These are phyloP conservation scores for Sugiyamaella sp. DNA, from an alignment of 1,139 yeast species.

Conservation along the genomic window DNA sequence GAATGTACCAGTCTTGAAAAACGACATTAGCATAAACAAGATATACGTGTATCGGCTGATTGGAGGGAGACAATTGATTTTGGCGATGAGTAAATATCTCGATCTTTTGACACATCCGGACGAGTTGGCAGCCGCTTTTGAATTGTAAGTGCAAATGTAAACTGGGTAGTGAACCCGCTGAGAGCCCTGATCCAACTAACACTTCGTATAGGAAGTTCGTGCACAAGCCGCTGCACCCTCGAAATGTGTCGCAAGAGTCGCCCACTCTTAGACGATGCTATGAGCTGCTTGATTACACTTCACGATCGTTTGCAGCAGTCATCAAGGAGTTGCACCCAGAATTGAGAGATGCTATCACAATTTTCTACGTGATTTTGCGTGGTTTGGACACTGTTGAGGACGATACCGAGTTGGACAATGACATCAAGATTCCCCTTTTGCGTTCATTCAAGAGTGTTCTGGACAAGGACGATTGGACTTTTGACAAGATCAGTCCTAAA, in stretches of 20 bases:
- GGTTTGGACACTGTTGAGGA: conserved; percentile 97
- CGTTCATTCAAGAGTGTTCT: conserved; percentile 64
- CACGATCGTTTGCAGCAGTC: conserved; percentile 92
- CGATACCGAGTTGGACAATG: conserved; percentile 83
- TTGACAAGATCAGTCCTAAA: conserved; percentile 63
- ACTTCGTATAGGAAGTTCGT: conserved; percentile 34
- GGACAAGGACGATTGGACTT: conserved; percentile 73
- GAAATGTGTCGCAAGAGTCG: conserved; percentile 50
- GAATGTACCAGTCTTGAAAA: too few relatives aligned
- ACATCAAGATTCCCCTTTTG: conserved; percentile 72
- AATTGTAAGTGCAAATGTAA: conserved; percentile 45
- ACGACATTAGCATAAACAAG: too few relatives aligned
- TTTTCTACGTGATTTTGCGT: conserved; percentile 82
- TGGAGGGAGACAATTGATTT: not conserved
- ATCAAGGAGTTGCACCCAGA: conserved; percentile 91
- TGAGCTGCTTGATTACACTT: conserved; percentile 65
- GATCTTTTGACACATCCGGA: conserved; percentile 70
- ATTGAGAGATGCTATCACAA: conserved; percentile 71
- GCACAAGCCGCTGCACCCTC: conserved; percentile 54
- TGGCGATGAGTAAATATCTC: conserved; percentile 63
- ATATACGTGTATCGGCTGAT: too few relatives aligned
- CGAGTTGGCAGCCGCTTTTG: conserved; percentile 70
- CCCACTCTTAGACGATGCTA: conserved; percentile 65
- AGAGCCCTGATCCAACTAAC: conserved; percentile 3
- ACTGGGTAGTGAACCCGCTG: not conserved